Conservation (phyloP, 768 basidiomycete genomes). For the Pulveroboletus sp. region DNA sequence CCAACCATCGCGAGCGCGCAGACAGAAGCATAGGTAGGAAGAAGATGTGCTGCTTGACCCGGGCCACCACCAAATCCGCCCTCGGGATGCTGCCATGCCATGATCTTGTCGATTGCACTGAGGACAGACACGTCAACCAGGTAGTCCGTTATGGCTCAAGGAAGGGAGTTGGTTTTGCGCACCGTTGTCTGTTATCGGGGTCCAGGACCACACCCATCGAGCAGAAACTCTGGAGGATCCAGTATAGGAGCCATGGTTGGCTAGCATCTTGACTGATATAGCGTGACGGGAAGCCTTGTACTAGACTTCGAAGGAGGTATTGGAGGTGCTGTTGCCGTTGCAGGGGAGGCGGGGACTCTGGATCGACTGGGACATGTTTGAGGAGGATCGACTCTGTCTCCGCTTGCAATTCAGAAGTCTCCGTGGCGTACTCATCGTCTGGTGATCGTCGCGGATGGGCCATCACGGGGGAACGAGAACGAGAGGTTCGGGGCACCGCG, state of each 20-base stretch:
- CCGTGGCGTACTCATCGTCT: conserved; percentile 56
- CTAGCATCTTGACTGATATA: conserved; percentile 89
- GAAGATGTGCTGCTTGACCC: conserved; percentile 79
- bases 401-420: conserved; percentile 56
- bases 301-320: conserved; percentile 65
- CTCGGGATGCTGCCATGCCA: conserved; percentile 75
- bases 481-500: background rate
- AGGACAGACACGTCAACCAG: background rate
- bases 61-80: conserved; percentile 95
- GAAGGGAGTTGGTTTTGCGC: background rate
- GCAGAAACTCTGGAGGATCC: conserved; percentile 84
- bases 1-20: conserved; percentile 82
- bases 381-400: conserved; percentile 65
- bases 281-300: conserved; percentile 74
- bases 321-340: conserved; percentile 66
- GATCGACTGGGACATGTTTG: conserved; percentile 43
- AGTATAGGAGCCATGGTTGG: conserved; percentile 93
- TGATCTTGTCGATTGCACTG: conserved; percentile 76
- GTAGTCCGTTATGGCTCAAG: background rate
- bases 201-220: conserved; percentile 74
- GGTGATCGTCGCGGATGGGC: conserved; percentile 34
- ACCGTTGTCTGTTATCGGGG: conserved; percentile 74
- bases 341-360: conserved; percentile 35
- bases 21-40: conserved; percentile 87
- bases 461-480: conserved; percentile 8